A percentile compares a stretch with the other conserved stretches of the same genome.
These are phyloP conservation scores for barley (Hordeum vulgare) DNA, from an alignment of 176 grass and related monocot species.

Conservation along the genomic window MorexV3_pseudomolecules_assembly NC_058523.1:546378879-546379378, in stretches of 20 bases:
- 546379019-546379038: neutral
- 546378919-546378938: constrained; percentile 67
- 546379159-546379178: neutral
- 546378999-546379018: neutral
- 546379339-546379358: neutral
- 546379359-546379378: neutral
- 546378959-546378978: constrained; percentile 21
- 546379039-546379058: too few species aligned
- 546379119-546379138: neutral
- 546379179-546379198: too few species aligned
- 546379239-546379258: too few species aligned
- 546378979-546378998: neutral
- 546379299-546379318: constrained; percentile 20
- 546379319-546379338: neutral
- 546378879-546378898: neutral
- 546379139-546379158: neutral
- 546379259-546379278: neutral
- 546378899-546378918: neutral
- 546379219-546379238: neutral
- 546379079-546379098: neutral
- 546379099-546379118: neutral
- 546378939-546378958: constrained; percentile 29
- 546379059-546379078: neutral
- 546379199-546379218: too few species aligned
- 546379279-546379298: neutral